Evolutionary conservation across 2,329 filamentous ascomycete species (phyloP).

Genomic region (Pseudocercospora crystallina): DNA sequence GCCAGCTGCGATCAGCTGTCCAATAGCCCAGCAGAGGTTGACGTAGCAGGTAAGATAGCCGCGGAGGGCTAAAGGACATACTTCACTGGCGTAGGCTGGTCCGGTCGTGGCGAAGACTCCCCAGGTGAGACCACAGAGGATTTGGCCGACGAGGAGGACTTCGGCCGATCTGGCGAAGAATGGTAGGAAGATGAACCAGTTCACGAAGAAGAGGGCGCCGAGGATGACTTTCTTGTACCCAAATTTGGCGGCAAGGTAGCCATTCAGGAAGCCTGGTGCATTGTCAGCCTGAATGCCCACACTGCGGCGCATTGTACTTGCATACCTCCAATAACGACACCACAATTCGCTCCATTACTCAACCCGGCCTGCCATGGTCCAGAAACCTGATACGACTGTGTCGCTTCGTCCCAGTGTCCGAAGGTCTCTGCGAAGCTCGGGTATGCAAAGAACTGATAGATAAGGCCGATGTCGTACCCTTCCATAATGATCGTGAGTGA

Average conservation of each 20-base stretch:
- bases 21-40: conserved; percentile 45
- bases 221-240: conserved; percentile 19
- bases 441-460: conserved; percentile 1
- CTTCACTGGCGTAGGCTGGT: conserved; percentile 16
- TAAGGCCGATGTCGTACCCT: conserved; percentile 54
- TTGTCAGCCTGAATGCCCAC: neutral
- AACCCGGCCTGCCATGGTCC: conserved; percentile 38
- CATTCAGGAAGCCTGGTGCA: conserved; percentile 37
- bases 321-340: conserved; percentile 52
- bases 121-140: conserved; percentile 29
- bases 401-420: conserved; percentile 40
- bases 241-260: conserved; percentile 49
- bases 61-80: conserved; percentile 50
- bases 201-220: conserved; percentile 13
- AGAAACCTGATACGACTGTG: conserved; percentile 25
- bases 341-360: conserved; percentile 53
- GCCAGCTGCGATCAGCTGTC: conserved; percentile 45
- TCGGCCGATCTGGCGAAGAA: conserved; percentile 21
- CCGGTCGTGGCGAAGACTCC: conserved; percentile 17
- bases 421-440: conserved; percentile 53
- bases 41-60: conserved; percentile 59
- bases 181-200: conserved; percentile 42
- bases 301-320: neutral
- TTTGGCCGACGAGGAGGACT: conserved; percentile 34
- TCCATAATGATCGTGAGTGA: conserved; percentile 58